Percentiles rank a stretch among this genome's conserved stretches.
Conservation (phyloP, 2,329 filamentous ascomycete species). For the Epichloe typhina region DNA sequence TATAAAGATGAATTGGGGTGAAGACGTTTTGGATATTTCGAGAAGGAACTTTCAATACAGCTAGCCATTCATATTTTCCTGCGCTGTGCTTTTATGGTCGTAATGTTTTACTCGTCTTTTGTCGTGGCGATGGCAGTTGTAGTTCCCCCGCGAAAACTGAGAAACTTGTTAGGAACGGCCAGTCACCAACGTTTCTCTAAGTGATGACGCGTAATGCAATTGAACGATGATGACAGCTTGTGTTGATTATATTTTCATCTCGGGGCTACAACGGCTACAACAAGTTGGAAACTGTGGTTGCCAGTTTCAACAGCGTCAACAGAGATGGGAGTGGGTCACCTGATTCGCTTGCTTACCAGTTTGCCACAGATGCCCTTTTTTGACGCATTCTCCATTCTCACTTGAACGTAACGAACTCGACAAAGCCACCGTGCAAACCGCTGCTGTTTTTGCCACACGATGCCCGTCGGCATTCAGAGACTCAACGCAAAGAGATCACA, state of each 20-base stretch:
- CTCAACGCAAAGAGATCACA: conserved; percentile 63
- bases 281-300: background rate
- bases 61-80: no score
- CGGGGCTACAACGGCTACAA: background rate
- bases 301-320: background rate
- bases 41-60: no score
- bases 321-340: background rate
- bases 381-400: background rate
- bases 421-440: background rate
- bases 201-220: no score
- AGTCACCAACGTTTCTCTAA: no score
- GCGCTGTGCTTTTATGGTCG: no score
- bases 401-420: background rate
- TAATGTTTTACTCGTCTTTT: no score
- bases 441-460: conserved; percentile 20
- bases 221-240: no score
- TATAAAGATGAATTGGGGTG: background rate
- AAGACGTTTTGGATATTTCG: background rate
- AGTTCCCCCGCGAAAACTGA: no score
- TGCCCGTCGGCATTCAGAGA: conserved; percentile 68
- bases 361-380: background rate
- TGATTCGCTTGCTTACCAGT: background rate
- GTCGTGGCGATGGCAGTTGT: no score
- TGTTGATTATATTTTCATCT: no score
- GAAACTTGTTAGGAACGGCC: no score